These are phyloP conservation scores for Austroboletus novae-zelandiae DNA, from an alignment of 1,284 basidiomycete species.

Conservation along the genomic window DNA sequence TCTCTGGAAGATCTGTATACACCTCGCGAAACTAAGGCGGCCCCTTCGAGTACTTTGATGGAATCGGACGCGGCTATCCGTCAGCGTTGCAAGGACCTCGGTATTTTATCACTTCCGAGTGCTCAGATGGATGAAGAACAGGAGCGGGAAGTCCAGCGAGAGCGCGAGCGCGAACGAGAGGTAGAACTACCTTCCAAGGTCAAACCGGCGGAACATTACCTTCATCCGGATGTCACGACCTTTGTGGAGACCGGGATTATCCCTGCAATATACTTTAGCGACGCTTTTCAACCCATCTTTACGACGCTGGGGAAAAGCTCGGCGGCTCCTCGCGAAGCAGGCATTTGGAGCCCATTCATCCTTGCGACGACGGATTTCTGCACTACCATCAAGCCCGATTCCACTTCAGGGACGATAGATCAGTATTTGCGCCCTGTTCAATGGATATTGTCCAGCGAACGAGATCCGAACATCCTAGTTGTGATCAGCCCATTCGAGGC, in stretches of 20 bases:
- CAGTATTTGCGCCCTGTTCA: conserved; percentile 40
- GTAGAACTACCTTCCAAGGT: not conserved
- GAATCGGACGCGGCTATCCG: not conserved
- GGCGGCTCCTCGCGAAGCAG: not conserved
- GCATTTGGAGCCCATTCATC: conserved; percentile 15
- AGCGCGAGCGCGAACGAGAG: not conserved
- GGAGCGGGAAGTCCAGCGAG: not conserved
- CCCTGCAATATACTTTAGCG: not conserved
- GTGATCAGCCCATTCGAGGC: conserved; percentile 37
- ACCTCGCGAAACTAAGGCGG: not conserved
- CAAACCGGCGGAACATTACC: conserved; percentile 7
- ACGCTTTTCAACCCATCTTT: conserved; percentile 5
- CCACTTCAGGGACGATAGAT: not conserved
- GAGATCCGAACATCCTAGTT: conserved; percentile 22
- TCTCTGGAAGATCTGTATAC: not conserved
- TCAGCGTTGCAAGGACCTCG: not conserved
- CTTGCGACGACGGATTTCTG: conserved; percentile 2
- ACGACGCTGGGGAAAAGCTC: conserved; percentile 3
- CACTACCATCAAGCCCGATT: no score
- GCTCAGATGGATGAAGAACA: not conserved
- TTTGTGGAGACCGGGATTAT: conserved; percentile 22
- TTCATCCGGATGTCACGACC: conserved; percentile 13
- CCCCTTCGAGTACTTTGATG: no score
- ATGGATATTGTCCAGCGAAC: conserved; percentile 37
- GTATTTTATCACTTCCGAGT: not conserved